Percentiles rank a stretch among this genome's conserved stretches.
Evolutionary conservation across 805 yeast genomes (phyloP).

Genomic region (Zygoascus flipseniorum): DNA sequence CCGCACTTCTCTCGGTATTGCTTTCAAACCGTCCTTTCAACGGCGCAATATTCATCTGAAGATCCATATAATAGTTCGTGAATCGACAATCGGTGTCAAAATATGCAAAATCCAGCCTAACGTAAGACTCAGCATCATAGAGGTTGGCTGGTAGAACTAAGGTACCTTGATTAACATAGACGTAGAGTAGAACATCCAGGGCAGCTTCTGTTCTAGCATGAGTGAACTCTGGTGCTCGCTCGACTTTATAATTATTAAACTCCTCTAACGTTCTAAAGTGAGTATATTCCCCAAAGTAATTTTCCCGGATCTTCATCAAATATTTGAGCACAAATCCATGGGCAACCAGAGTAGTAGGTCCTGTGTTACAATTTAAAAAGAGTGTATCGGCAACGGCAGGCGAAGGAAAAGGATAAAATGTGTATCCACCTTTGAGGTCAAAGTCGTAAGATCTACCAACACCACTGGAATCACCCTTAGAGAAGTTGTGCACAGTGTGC

Average conservation of each 20-base stretch:
- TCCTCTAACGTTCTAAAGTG: constrained; percentile 85
- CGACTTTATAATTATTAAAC: constrained; percentile 36
- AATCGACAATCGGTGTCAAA: constrained; percentile 77
- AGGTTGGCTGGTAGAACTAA: constrained; percentile 64
- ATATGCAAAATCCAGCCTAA: constrained; percentile 50
- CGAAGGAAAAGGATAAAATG: constrained; percentile 49
- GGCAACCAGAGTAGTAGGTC: constrained; percentile 56
- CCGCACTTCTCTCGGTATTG: constrained; percentile 7
- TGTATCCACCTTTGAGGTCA: constrained; percentile 54
- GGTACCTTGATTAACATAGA: constrained; percentile 62
- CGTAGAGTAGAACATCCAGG: constrained; percentile 65
- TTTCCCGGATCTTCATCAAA: constrained; percentile 68
- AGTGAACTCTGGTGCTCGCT: constrained; percentile 6
- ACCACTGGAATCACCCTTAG: constrained; percentile 39
- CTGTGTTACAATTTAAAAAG: constrained; percentile 55
- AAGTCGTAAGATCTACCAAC: constrained; percentile 66
- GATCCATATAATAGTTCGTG: constrained; percentile 88
- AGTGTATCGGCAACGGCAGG: constrained; percentile 63
- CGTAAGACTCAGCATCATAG: constrained; percentile 50
- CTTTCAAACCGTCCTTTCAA: constrained; percentile 31
- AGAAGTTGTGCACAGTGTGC: constrained; percentile 75
- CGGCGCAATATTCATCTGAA: constrained; percentile 68
- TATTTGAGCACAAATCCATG: constrained; percentile 77
- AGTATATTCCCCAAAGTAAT: constrained; percentile 82
- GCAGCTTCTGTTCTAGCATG: constrained; percentile 43